phyloP scores from a whole-genome alignment of 495 filamentous ascomycete species.

The Trypethelium eluteriae region DNA sequence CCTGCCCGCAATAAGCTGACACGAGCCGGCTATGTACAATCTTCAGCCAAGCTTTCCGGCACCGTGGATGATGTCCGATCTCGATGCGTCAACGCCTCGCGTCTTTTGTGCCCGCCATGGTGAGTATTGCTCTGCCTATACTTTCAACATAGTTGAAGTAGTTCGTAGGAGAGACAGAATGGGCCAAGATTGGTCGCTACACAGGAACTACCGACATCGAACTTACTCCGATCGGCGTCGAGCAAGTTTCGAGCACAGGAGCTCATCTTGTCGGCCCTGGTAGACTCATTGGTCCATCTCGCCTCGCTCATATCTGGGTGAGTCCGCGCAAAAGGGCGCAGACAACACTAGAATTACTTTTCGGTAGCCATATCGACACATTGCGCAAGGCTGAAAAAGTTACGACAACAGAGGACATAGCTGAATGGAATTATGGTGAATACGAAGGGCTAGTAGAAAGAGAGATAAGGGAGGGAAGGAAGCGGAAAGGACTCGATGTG shows the following conservation, averaged over 20 bases:
- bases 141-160: neutral
- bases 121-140: neutral
- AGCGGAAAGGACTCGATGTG: slow-evolving; percentile 40
- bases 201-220: slow-evolving; percentile 32
- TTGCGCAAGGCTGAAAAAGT: slow-evolving; percentile 10
- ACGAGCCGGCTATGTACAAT: neutral
- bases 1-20: no score
- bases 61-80: slow-evolving; percentile 26
- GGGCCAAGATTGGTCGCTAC: slow-evolving; percentile 30
- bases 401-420: slow-evolving; percentile 25
- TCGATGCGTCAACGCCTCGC: slow-evolving; percentile 32
- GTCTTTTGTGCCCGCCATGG: slow-evolving; percentile 34
- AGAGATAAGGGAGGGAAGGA: slow-evolving; percentile 26
- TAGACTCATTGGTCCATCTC: slow-evolving; percentile 29
- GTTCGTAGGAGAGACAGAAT: slow-evolving; percentile 29
- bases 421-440: slow-evolving; percentile 34
- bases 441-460: slow-evolving; percentile 30
- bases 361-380: neutral
- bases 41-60: neutral
- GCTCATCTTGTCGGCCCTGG: slow-evolving; percentile 24
- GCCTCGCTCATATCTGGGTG: slow-evolving; percentile 23
- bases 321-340: slow-evolving; percentile 28
- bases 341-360: slow-evolving; percentile 27
- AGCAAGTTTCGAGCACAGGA: slow-evolving; percentile 27
- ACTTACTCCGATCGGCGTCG: slow-evolving; percentile 22